Base-by-base conservation (phyloP, 306 rosid species). In the Sphenostylis stenocarpa region DNA sequence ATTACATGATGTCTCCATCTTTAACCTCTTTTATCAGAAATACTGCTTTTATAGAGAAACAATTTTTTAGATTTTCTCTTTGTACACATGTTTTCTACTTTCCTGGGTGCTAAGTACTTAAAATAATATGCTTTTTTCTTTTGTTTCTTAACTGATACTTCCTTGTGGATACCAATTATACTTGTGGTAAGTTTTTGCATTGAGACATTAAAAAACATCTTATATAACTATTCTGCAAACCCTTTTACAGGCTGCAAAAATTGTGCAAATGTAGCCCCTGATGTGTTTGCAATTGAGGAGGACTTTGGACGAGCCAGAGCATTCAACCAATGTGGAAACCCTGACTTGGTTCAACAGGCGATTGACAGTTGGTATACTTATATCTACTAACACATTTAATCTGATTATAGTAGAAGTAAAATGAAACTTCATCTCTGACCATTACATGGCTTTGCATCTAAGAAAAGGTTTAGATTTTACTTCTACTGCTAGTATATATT, bases 291-390 rank as follows among this genome's bases (percentile, higher is more conserved):
- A 57, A 94, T 94, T 8, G 98, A 94, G 80, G 98, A 94, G 70
- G 96, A 91, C 48, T 94, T 87, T 34, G 94, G 98, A 81, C 85
- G 98, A 85, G 98, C 98, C 61, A 81, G 97, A 63, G 98, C 70
- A 16, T 78, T 82, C 64, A 88, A 63, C 80, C 98, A 93, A 49
- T 72, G 86, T 17, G 96, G 97, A 57, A 86, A 80, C 5, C 51
- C 24, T 41, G 86, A 86, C 20, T 72, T 86, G 77, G 83, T 93
- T 75, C 91, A 90, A 53, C 96, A 87, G 74, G 97, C 98, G 6
- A 86, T 94, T 75, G 97, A 94, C 4, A 94, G 85, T 80, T 94
- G 98, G 97, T 91, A 78, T 39, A 12, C 34, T 31, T 31, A 4
- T 63, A 51, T 70, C 44, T 14, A 17, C 38, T 16, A 43, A 24